These are phyloP conservation scores for Trichoderma sp. DNA, from an alignment of 2,329 filamentous ascomycete genomes.

Conservation along the genomic window DNA sequence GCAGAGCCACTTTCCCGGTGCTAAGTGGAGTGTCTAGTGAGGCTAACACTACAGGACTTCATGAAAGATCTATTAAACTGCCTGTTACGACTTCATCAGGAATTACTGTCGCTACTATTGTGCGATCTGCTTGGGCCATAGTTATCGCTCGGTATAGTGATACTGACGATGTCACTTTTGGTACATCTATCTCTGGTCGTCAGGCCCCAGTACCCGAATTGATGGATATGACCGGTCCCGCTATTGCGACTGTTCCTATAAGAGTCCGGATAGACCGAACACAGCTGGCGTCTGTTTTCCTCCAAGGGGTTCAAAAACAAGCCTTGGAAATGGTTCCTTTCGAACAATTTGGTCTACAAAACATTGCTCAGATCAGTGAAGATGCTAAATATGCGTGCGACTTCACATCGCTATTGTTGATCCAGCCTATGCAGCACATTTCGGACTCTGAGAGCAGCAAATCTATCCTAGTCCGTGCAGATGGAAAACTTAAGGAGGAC, in stretches of 20 bases:
- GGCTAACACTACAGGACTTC: neutral
- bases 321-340: constrained; percentile 20
- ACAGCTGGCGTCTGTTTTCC: neutral
- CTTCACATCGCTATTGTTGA: constrained; percentile 23
- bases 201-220: constrained; percentile 22
- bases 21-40: neutral
- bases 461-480: neutral
- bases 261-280: neutral
- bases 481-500: neutral
- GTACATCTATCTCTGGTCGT: constrained; percentile 23
- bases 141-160: constrained; percentile 37
- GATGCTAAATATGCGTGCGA: constrained; percentile 20
- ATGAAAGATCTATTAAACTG: neutral
- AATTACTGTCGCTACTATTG: constrained; percentile 25
- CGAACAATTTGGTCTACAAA: constrained; percentile 27
- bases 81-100: neutral
- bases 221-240: constrained; percentile 21
- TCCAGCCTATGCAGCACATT: constrained; percentile 17
- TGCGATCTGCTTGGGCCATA: constrained; percentile 32
- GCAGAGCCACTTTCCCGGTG: neutral
- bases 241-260: constrained; percentile 16
- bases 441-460: neutral
- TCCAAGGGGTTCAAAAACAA: constrained; percentile 19
- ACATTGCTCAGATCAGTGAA: constrained; percentile 20
- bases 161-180: constrained; percentile 25